phyloP scores from a whole-genome alignment of 1,284 basidiomycete genomes.

The Quambalaria eucalypti region DNA sequence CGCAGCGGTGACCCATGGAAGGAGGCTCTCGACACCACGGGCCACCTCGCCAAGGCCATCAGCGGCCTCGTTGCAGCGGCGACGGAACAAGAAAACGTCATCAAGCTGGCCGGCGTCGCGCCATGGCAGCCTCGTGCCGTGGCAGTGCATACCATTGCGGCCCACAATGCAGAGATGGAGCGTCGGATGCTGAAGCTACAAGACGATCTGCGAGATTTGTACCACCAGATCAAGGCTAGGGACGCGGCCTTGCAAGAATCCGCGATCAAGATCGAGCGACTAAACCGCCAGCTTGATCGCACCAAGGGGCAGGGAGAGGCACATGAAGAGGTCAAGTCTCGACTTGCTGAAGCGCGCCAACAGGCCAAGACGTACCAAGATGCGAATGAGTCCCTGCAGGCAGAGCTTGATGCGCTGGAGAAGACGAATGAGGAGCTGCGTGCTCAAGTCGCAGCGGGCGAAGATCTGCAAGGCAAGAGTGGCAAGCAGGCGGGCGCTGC shows the following conservation, averaged over 20 bases:
- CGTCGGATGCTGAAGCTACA: constrained; percentile 71
- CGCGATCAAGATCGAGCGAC: constrained; percentile 81
- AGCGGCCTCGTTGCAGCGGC: constrained; percentile 22
- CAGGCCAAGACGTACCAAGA: constrained; percentile 83
- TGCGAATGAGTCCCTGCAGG: constrained; percentile 82
- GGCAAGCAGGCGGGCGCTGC: background rate
- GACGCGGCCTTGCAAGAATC: constrained; percentile 85
- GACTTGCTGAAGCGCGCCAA: constrained; percentile 69
- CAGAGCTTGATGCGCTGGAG: constrained; percentile 75
- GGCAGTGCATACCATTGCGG: constrained; percentile 72
- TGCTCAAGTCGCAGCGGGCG: background rate
- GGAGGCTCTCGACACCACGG: constrained; percentile 15
- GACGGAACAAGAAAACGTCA: constrained; percentile 35
- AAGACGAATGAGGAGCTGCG: constrained; percentile 70
- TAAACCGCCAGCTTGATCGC: constrained; percentile 82
- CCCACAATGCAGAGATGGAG: constrained; percentile 84
- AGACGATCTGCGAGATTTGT: constrained; percentile 78
- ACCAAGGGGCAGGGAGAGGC: constrained; percentile 73
- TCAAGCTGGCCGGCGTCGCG: constrained; percentile 24
- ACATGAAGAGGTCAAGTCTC: constrained; percentile 68
- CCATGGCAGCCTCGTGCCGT: constrained; percentile 83
- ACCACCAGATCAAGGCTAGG: constrained; percentile 62
- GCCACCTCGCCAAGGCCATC: constrained; percentile 23
- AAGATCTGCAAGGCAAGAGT: background rate
- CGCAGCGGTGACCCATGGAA: constrained; percentile 11